A percentile compares a stretch with the other conserved stretches of the same genome.
These are phyloP conservation scores for Fusarium sp. DNA, from an alignment of 2,329 filamentous ascomycete genomes.

Conservation along the genomic window DNA sequence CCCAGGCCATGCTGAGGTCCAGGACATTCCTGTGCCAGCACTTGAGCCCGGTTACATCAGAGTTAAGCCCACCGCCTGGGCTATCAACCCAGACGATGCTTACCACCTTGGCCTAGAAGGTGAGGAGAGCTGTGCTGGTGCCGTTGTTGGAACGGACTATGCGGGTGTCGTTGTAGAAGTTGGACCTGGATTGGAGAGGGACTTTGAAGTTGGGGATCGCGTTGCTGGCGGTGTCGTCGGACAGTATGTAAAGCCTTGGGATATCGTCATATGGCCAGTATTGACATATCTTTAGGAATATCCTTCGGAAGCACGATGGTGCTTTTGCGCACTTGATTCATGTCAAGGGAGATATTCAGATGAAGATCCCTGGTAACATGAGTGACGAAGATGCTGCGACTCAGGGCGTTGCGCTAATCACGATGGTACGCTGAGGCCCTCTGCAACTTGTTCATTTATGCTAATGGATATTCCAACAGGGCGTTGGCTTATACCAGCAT, in stretches of 20 bases:
- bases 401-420: conserved; percentile 53
- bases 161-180: conserved; percentile 56
- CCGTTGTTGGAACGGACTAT: conserved; percentile 53
- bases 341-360: conserved; percentile 50
- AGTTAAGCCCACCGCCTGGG: neutral
- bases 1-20: neutral
- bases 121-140: conserved; percentile 6
- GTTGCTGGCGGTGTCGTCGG: conserved; percentile 38
- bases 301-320: conserved; percentile 40
- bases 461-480: conserved; percentile 5
- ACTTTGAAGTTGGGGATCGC: conserved; percentile 57
- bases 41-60: neutral
- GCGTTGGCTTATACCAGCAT: conserved; percentile 56
- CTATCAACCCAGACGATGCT: neutral
- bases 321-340: conserved; percentile 51
- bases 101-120: neutral
- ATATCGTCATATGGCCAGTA: too few relatives aligned
- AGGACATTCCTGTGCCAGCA: neutral
- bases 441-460: rapidly evolving
- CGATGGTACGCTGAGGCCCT: conserved; percentile 8
- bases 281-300: neutral
- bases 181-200: conserved; percentile 47
- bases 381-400: conserved; percentile 56
- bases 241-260: neutral
- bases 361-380: conserved; percentile 52